Evolutionary conservation across 176 grass and related monocot genomes (phyloP).

Genomic region (Poa pratensis): DNA sequence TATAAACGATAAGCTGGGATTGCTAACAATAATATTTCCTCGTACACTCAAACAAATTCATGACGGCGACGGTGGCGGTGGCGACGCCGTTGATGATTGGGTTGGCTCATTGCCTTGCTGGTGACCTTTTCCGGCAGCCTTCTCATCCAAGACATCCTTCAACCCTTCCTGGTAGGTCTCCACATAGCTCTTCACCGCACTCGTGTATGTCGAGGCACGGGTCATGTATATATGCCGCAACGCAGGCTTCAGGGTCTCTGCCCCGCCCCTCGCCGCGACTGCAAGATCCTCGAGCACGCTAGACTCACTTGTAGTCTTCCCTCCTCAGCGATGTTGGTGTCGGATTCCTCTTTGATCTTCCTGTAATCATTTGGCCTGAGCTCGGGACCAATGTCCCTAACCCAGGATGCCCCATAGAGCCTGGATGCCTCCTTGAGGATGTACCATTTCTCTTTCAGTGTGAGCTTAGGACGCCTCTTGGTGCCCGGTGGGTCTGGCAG

Average conservation of each 20-base stretch:
- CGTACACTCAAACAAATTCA: not conserved
- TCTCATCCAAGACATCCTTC: slow-evolving; percentile 49
- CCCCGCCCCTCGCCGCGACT: not conserved
- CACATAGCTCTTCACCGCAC: slow-evolving; percentile 42
- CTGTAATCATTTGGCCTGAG: slow-evolving; percentile 63
- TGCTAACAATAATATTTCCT: not conserved
- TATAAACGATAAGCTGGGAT: not conserved
- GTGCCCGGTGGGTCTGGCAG: slow-evolving; percentile 61
- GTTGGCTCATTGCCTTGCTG: not conserved
- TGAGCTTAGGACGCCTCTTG: slow-evolving; percentile 55
- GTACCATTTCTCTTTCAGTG: slow-evolving; percentile 51
- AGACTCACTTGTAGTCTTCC: slow-evolving; percentile 21
- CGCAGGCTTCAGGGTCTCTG: slow-evolving; percentile 31
- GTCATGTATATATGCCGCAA: slow-evolving; percentile 45
- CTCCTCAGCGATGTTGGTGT: not conserved
- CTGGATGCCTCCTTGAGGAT: slow-evolving; percentile 71
- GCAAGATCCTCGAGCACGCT: slow-evolving; percentile 33
- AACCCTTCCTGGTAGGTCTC: slow-evolving; percentile 49
- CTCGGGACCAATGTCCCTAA: slow-evolving; percentile 54
- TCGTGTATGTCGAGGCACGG: slow-evolving; percentile 38
- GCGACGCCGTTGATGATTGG: not conserved
- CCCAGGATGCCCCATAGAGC: slow-evolving; percentile 56
- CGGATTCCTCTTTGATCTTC: slow-evolving; percentile 1
- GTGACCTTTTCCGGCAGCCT: not conserved
- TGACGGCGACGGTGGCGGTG: not conserved